Evolutionary conservation across 345 rosid species (phyloP).

Genomic region (Durio zibethinus): DNA sequence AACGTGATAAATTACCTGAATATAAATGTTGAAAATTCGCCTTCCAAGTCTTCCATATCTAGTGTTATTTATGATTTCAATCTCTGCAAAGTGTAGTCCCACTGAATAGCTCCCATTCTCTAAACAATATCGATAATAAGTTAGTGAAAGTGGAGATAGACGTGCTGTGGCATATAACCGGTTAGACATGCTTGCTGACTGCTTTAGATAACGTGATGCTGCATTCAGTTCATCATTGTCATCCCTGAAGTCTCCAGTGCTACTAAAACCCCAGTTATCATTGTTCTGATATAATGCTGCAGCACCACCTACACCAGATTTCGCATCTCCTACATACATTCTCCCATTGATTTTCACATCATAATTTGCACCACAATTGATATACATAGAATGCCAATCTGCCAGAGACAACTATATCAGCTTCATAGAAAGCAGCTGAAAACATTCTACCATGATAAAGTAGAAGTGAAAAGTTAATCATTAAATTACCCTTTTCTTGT

Average conservation of each 20-base stretch:
- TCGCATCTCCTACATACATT: slow-evolving; percentile 51
- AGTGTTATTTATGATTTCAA: slow-evolving; percentile 29
- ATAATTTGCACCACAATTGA: slow-evolving; percentile 60
- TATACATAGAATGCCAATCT: slow-evolving; percentile 23
- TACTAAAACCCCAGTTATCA: slow-evolving; percentile 63
- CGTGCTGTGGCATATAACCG: slow-evolving; percentile 30
- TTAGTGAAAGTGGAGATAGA: slow-evolving; percentile 40
- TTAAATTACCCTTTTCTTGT: not conserved
- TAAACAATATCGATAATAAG: slow-evolving; percentile 42
- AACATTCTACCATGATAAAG: not conserved
- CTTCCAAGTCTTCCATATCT: slow-evolving; percentile 38
- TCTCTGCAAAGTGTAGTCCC: slow-evolving; percentile 41
- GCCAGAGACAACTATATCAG: not conserved
- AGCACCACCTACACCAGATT: slow-evolving; percentile 38
- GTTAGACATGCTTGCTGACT: slow-evolving; percentile 16
- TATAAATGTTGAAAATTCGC: slow-evolving; percentile 42
- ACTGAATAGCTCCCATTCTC: slow-evolving; percentile 40
- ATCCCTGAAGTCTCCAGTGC: slow-evolving; percentile 71
- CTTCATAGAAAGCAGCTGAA: not conserved
- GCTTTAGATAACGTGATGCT: slow-evolving; percentile 5
- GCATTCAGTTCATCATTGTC: slow-evolving; percentile 27
- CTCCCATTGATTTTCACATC: slow-evolving; percentile 29
- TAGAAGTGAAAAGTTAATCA: not conserved
- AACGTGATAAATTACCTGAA: slow-evolving; percentile 28
- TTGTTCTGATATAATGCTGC: slow-evolving; percentile 40